Conservation (phyloP, 177 flowering plant species). For the Tripterygium wilfordii region DNA sequence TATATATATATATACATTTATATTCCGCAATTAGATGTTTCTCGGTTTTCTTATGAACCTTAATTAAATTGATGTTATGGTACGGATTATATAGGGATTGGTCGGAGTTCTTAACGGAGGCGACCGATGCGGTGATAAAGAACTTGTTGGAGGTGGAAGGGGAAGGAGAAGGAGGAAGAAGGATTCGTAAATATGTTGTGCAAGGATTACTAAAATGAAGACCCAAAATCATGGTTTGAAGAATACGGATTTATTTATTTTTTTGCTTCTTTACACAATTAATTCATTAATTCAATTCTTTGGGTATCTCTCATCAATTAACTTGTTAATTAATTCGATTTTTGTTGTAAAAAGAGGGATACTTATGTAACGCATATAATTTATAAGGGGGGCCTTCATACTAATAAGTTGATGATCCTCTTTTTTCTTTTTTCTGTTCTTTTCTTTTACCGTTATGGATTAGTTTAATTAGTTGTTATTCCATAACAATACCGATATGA, state of each 20-base stretch:
- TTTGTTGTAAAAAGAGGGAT: too few relatives aligned
- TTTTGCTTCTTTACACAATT: too few relatives aligned
- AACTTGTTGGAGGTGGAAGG: slow-evolving; percentile 2
- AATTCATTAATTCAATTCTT: too few relatives aligned
- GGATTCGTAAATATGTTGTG: background rate
- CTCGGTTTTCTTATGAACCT: background rate
- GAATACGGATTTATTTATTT: background rate
- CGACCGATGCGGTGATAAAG: background rate
- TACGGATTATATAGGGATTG: slow-evolving; percentile 22
- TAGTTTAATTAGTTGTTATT: too few relatives aligned
- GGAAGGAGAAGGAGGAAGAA: background rate
- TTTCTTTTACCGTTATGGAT: too few relatives aligned
- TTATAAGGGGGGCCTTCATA: too few relatives aligned
- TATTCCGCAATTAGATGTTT: background rate
- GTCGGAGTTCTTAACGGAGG: slow-evolving; percentile 10
- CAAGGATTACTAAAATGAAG: background rate
- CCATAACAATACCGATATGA: too few relatives aligned
- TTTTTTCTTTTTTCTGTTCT: too few relatives aligned
- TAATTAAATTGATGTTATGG: background rate
- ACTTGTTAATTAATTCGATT: too few relatives aligned
- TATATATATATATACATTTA: background rate
- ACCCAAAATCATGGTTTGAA: background rate
- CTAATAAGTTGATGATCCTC: too few relatives aligned
- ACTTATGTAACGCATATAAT: too few relatives aligned
- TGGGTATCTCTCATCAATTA: too few relatives aligned